phyloP scores from a whole-genome alignment of 768 basidiomycete species.

The Lactifluus hygrophoroides region DNA sequence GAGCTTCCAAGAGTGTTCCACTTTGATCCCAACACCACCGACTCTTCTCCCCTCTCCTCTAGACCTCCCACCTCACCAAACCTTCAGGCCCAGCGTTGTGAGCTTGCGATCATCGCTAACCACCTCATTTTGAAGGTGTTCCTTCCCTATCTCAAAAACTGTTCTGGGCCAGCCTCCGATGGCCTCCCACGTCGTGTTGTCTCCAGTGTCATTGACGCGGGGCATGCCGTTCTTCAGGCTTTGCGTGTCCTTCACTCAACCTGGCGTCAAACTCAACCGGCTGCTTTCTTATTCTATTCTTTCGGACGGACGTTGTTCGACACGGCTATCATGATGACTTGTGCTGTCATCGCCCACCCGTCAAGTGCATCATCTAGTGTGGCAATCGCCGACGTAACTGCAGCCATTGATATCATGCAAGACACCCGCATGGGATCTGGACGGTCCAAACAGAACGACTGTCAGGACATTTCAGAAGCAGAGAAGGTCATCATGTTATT shows the following conservation, averaged over 20 bases:
- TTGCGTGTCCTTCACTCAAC: constrained; percentile 34
- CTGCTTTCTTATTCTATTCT: constrained; percentile 48
- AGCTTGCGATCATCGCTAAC: constrained; percentile 53
- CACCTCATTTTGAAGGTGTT: constrained; percentile 55
- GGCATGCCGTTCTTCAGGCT: constrained; percentile 53
- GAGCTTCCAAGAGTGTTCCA: constrained; percentile 44
- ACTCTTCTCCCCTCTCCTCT: constrained; percentile 18
- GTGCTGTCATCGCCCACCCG: constrained; percentile 50
- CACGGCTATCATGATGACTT: constrained; percentile 55
- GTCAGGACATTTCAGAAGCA: constrained; percentile 30
- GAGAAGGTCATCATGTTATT: constrained; percentile 14
- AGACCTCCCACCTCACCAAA: constrained; percentile 26
- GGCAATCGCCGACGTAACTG: constrained; percentile 39
- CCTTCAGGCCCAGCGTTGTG: constrained; percentile 45
- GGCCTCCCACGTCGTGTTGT: constrained; percentile 43
- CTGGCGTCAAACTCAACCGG: constrained; percentile 36
- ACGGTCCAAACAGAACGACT: constrained; percentile 28
- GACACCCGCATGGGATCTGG: constrained; percentile 23
- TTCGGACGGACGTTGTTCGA: constrained; percentile 57
- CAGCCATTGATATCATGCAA: constrained; percentile 37
- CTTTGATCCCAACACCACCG: constrained; percentile 33
- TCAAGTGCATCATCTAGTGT: constrained; percentile 37
- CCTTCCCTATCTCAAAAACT: constrained; percentile 49
- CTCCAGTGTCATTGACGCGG: constrained; percentile 53
- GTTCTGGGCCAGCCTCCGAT: constrained; percentile 22